A percentile compares a stretch with the other conserved stretches of the same genome.
Evolutionary conservation across 75 land plant genomes (phyloP).

Genomic region (Picea glauca): DNA sequence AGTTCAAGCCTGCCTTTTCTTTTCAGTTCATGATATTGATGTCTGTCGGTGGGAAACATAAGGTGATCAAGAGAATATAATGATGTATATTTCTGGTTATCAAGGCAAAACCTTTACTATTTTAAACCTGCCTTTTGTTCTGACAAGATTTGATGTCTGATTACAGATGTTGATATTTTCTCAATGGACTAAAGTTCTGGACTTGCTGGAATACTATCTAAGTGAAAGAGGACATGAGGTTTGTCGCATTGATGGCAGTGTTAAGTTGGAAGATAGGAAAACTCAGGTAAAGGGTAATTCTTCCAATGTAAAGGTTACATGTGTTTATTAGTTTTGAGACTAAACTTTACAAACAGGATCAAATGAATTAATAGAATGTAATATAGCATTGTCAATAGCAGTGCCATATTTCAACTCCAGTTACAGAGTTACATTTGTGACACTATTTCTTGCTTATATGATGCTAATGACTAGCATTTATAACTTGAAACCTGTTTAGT

Average conservation of each 20-base stretch:
- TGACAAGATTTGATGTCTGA: neutral
- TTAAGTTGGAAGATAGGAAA: constrained; percentile 57
- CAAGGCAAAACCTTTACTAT: neutral
- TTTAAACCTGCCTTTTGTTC: neutral
- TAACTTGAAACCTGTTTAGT: neutral
- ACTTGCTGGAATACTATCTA: constrained; percentile 83
- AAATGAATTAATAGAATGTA: too few species aligned
- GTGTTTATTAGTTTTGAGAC: too few species aligned
- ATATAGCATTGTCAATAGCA: too few species aligned
- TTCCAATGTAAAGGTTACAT: neutral
- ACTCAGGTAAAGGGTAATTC: constrained; percentile 50
- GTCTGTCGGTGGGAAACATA: constrained; percentile 16
- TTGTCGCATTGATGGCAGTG: constrained; percentile 88
- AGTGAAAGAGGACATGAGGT: constrained; percentile 66
- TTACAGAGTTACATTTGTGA: neutral
- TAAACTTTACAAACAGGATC: too few species aligned
- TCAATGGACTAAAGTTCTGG: constrained; percentile 83
- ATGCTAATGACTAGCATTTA: neutral
- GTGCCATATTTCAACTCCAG: neutral
- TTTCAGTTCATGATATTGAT: neutral
- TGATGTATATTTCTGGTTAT: neutral
- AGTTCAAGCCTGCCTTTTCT: too few species aligned
- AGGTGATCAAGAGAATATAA: constrained; percentile 17
- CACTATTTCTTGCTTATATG: neutral
- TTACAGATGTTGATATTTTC: constrained; percentile 86